Percentiles rank a stretch among this genome's conserved stretches.
phyloP scores from a whole-genome alignment of 1,284 basidiomycete species.

The Agaricales sp. region DNA sequence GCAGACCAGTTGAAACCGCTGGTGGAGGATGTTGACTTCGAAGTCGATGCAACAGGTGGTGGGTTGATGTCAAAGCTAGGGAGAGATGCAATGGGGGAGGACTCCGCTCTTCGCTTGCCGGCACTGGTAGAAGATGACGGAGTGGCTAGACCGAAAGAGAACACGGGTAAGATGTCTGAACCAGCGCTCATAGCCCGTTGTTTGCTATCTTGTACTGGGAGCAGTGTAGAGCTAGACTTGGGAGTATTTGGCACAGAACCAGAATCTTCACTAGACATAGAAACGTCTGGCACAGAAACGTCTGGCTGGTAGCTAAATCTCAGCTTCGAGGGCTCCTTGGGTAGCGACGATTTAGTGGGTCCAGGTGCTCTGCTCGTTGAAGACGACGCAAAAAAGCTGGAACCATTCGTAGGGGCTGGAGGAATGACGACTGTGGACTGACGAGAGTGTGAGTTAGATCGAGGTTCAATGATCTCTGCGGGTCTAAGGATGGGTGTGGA shows the following conservation, averaged over 20 bases:
- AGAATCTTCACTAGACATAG: no score
- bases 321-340: conserved; percentile 65
- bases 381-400: conserved; percentile 14
- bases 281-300: no score
- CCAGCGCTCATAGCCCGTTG: no score
- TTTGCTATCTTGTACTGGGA: no score
- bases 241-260: no score
- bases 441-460: not conserved
- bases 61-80: conserved; percentile 10
- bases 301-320: conserved; percentile 52
- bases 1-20: conserved; percentile 30
- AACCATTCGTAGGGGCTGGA: conserved; percentile 13
- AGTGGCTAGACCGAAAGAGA: conserved; percentile 1
- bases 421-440: not conserved
- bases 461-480: not conserved
- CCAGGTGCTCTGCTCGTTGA: conserved; percentile 31
- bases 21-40: conserved; percentile 7
- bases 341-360: conserved; percentile 25
- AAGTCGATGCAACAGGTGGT: conserved; percentile 7
- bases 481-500: not conserved
- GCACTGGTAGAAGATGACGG: conserved; percentile 3
- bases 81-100: not conserved
- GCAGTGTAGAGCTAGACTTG: no score
- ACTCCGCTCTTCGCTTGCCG: not conserved
- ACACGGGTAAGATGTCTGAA: no score